Evolutionary conservation across 305 asterid genomes (phyloP), one percentile per base, ranked within the genome.

Genomic region (Fraxinus baroniana): DNA sequence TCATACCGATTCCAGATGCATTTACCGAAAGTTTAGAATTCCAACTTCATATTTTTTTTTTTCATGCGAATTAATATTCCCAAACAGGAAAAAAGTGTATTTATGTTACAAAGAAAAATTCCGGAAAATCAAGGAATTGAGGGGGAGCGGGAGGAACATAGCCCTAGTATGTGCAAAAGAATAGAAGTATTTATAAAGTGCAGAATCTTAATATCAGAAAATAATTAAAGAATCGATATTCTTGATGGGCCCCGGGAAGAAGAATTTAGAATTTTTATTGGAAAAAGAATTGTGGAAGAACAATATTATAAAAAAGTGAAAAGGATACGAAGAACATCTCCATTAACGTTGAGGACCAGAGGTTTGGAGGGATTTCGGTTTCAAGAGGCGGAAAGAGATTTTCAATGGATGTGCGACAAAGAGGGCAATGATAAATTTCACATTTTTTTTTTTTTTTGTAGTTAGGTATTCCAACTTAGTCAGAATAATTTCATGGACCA

Each of bases 1-100:
- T 77, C 91, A 89, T 89, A 9, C 87, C 89, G 89, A 78, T 72
- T 68, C 22, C 46, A 85, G 80, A 76, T 55, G 35, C 82, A 81
- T 85, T 81, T 81, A 80, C 15, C 32, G 55, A 8, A 46, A 30
- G 5, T 12, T 36, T 17, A 74, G 17, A n/a, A 66, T 8, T 36
- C 35, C 36, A 66, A 7, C 1, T 26, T 66, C 73, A 66, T 22
- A 55, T 66, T 24, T 20, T 24, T 20, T 60, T 22, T 60, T 28
- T 28, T n/a, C n/a, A 35, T 8, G 36, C n/a, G 1, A 66, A 66
- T 66, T 9, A 7, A 22, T 9, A 0, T 9, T 22, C 0, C 35
- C 73, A 26, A 26, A 66, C 5, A 24, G 3, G 17, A 3, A 26
- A 24, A 22, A 66, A 26, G n/a, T 4, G 73, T 1, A 26, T 9